Conservation (phyloP, 2,329 filamentous ascomycete genomes). For the Trichoderma atroviride region DNA sequence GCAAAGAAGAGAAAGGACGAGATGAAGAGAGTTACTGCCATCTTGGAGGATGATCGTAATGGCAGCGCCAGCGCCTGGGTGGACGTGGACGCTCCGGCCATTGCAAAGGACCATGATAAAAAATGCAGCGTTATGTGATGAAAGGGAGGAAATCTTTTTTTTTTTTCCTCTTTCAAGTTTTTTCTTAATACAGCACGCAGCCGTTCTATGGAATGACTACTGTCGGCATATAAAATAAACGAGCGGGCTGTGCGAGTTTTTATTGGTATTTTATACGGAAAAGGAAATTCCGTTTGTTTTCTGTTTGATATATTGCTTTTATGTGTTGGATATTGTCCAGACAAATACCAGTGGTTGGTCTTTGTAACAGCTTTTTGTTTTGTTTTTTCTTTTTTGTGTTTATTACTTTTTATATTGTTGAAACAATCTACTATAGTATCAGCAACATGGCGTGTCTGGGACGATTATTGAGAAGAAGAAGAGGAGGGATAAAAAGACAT, state of each 20-base stretch:
- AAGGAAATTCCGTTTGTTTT: background rate
- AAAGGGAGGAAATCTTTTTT: background rate
- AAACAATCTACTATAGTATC: background rate
- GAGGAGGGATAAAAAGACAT: background rate
- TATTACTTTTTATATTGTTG: background rate
- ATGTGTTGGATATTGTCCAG: conserved; percentile 5
- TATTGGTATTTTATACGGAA: background rate
- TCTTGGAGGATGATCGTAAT: conserved; percentile 39
- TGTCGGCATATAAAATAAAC: background rate
- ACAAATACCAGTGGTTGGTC: background rate
- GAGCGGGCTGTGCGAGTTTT: background rate
- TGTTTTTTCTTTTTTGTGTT: background rate
- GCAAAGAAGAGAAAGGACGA: conserved; percentile 46
- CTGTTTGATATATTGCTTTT: background rate
- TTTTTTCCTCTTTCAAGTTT: background rate
- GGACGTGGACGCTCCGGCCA: conserved; percentile 54
- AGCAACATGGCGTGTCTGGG: conserved; percentile 9
- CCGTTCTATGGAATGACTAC: background rate
- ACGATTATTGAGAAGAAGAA: background rate
- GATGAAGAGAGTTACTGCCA: conserved; percentile 32
- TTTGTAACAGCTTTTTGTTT: background rate
- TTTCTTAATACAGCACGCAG: background rate
- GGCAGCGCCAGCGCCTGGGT: conserved; percentile 56
- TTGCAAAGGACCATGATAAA: conserved; percentile 43
- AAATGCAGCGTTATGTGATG: conserved; percentile 58